Evolutionary conservation across 1,284 basidiomycete species (phyloP), one percentile per base, ranked within the genome.

Genomic region (Cryptococcus amylolentus): DNA sequence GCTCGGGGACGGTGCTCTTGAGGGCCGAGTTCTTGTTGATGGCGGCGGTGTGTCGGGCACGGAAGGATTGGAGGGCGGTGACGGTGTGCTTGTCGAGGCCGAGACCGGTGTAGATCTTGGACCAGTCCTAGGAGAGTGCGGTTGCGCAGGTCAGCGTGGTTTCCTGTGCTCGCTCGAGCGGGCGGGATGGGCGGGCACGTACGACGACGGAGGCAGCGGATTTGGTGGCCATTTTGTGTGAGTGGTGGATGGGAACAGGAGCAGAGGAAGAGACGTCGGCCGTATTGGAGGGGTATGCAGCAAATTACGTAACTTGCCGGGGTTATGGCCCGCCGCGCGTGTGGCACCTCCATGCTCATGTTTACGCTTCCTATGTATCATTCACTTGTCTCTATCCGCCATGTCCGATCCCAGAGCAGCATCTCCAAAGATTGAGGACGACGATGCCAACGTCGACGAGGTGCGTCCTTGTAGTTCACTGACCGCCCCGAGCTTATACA

Each of bases 11-110:
- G 39, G 89, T 88, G 55, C 83, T 79, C 69, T 85, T 81, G 68
- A 89, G 85, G 68, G 85, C 83, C 55, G 81, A 81, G 60, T 87
- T 80, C 62, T 88, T 81, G 71, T 89, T 88, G 73, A 89, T 85
- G 56, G 96, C 94, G 57, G 95, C 90, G 66, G 83, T 82, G 80
- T 94, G 86, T 63, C 96, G 91, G 80, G 96, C 96, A 78, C 96
- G 89, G 88, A 99, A 98, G 45, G 91, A 88, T 77, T 91, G 88
- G 58, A 99, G 85, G 62, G 90, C 81, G 56, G 88, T 81, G 69
- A 95, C 82, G 68, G 93, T 94, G 81, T 95, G 91, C 83, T 93
- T 94, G 77, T 89, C 91, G 68, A 97, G 86, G 68, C 92, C 91
- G 52, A 96, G 86, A 65, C 88, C 86, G 60, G 86, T 82, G 80